Percentiles rank a stretch among this genome's conserved stretches.
phyloP scores from a whole-genome alignment of 2,329 filamentous ascomycete genomes.

The Trichoderma oligosporum region DNA sequence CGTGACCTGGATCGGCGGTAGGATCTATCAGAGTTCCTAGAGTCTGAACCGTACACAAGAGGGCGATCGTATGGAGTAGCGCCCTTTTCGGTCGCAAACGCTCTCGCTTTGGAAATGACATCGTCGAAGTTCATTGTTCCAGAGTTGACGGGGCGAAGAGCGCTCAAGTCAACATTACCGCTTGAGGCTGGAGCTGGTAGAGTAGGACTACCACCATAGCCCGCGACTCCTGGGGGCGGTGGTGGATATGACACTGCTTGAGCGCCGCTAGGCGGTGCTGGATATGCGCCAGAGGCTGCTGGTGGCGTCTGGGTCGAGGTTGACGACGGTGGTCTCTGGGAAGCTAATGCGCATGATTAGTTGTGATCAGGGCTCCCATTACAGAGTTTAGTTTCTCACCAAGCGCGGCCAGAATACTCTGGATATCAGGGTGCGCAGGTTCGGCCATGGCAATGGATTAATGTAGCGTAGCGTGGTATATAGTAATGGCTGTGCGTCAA shows the following conservation, averaged over 20 bases:
- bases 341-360: slow-evolving; percentile 31
- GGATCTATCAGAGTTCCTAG: slow-evolving; percentile 40
- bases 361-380: background rate
- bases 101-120: slow-evolving; percentile 79
- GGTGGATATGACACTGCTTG: slow-evolving; percentile 37
- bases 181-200: slow-evolving; percentile 67
- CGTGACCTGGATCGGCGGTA: slow-evolving; percentile 69
- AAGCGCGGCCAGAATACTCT: slow-evolving; percentile 48
- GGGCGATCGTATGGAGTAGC: slow-evolving; percentile 60
- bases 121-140: slow-evolving; percentile 81
- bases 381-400: slow-evolving; percentile 34
- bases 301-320: slow-evolving; percentile 43
- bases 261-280: slow-evolving; percentile 37
- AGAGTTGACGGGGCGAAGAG: slow-evolving; percentile 73
- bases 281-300: slow-evolving; percentile 37
- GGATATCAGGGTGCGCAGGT: slow-evolving; percentile 36
- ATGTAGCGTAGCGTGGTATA: background rate
- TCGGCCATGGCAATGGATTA: slow-evolving; percentile 34
- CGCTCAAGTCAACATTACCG: slow-evolving; percentile 75
- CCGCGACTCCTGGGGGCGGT: slow-evolving; percentile 35
- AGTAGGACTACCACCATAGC: slow-evolving; percentile 35
- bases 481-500: background rate
- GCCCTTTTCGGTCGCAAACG: slow-evolving; percentile 75
- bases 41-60: slow-evolving; percentile 41
- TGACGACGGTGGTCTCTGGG: slow-evolving; percentile 42